Evolutionary conservation across 495 filamentous ascomycete species (phyloP), one percentile per base, ranked within the genome.

Genomic region (Xylaria longipes): DNA sequence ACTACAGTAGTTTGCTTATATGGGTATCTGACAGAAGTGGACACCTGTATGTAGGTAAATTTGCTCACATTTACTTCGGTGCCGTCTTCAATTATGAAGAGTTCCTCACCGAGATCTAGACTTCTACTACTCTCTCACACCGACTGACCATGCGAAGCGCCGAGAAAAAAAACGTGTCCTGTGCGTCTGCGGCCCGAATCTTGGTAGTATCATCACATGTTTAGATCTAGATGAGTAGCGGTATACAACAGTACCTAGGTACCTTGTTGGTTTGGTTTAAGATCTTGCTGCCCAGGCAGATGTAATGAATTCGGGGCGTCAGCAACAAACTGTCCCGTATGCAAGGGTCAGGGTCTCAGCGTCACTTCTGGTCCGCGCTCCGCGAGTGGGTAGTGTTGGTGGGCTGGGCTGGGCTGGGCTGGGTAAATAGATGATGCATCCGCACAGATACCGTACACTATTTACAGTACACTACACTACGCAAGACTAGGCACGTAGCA

Each of bases 311-410:
- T 54, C 25, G 50, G 50, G 50, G 50, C 50, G 50, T 27, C 50
- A 27, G 50, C 50, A n/a, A 17, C 45, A 50, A 50, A 56, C 52
- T 56, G 27, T 56, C 25, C 27, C 27, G 60, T n/a, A 43, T 29
- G 37, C 35, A 64, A 46, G 25, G 37, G 22, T 64, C n/a, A 46
- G 52, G 52, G 52, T 56, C 52, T 64, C n/a, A 46, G 52, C 27
- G 52, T 56, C 52, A 56, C 25, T 29, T 64, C 29, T 64, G 61
- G 61, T 64, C 61, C 61, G 61, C 61, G 61, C 37, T 46, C 61
- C 61, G 37, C 61, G 61, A 17, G 41, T 45, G 57, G 57, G 57
- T 60, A 60, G 33, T n/a, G 22, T 39, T 0, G n/a, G 46, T 3
- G 3, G 20, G 48, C 7, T 22, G n/a, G 48, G 48, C 22, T 56